Base-by-base conservation (phyloP, 2,329 filamentous ascomycete species). In the Clarireedia sp. region DNA sequence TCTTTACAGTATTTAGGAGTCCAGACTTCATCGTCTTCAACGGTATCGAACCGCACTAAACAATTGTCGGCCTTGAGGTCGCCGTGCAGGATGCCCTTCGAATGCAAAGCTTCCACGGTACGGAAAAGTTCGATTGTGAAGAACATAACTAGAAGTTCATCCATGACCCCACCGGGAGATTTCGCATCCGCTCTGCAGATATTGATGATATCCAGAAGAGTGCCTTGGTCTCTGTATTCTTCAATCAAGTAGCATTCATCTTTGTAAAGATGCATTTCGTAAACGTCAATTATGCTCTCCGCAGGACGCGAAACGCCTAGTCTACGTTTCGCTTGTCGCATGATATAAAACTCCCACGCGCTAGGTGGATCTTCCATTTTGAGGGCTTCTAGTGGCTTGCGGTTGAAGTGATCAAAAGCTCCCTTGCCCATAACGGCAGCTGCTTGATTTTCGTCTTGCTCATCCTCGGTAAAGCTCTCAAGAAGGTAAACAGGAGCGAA, bases 41-140 rank as follows among this genome's bases (percentile, higher is more conserved):
- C 67, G 9, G 76, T 68, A 54, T 90, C 86, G 19, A 97, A 83
- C 5, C 94, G 88, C 3, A 97, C 81, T 2, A 99, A 82, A 64
- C 95, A 92, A 68, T 99, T 99, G 72, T 99, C 94, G 1, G 88
- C 84, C 73, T 99, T 99, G 63, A 99, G 78, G 67, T 99, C 94
- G 40, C 94, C 94, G 68, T 99, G 94, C 46, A 97, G 76, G 56
- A 99, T 77, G 2, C 83, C 80, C 62, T 86, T 86, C 3, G 81
- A 69, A 71, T 99, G 94, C 21, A 99, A 78, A 0, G 86, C 85
- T 73, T 97, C 94, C 3, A 96, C 80, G 0, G 90, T 95, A 49
- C 94, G 87, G 63, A 99, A 79, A 6, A 99, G 79, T 71, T 99
- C 94, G 58, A 97, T 78, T 7, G 89, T 80, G 73, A 97, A 95